Evolutionary conservation across 140 eudicot genomes (phyloP).

Genomic region (Erigeron philadelphicus): DNA sequence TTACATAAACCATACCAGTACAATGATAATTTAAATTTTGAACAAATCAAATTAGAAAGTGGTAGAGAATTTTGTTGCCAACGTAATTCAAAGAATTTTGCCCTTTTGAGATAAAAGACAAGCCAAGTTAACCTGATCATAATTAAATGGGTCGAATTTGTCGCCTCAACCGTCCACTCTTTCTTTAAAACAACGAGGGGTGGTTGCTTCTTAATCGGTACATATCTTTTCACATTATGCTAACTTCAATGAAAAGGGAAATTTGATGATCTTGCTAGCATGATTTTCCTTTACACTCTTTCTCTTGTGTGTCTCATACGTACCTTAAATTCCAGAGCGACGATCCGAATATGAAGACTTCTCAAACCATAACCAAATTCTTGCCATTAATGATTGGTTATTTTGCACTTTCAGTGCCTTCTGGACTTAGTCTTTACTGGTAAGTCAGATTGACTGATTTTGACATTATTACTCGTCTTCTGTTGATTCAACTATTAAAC

Average conservation of each 20-base stretch:
- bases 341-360: conserved; percentile 83
- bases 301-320: conserved; percentile 8
- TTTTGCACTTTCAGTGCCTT: conserved; percentile 94
- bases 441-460: conserved; percentile 27
- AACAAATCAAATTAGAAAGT: not conserved
- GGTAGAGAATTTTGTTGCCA: not conserved
- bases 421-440: conserved; percentile 97
- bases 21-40: not conserved
- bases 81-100: not conserved
- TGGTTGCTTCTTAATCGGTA: no score
- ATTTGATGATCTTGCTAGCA: not conserved
- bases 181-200: no score
- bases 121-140: no score
- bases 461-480: not conserved
- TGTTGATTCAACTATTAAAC: not conserved
- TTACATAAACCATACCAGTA: not conserved
- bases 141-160: no score
- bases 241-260: not conserved
- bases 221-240: not conserved
- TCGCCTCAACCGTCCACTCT: no score
- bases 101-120: not conserved
- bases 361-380: conserved; percentile 78
- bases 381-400: conserved; percentile 93
- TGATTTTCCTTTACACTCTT: not conserved
- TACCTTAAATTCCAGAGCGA: conserved; percentile 41